Conservation (phyloP, 2,329 filamentous ascomycete genomes). For the Mycosphaerella sp. region DNA sequence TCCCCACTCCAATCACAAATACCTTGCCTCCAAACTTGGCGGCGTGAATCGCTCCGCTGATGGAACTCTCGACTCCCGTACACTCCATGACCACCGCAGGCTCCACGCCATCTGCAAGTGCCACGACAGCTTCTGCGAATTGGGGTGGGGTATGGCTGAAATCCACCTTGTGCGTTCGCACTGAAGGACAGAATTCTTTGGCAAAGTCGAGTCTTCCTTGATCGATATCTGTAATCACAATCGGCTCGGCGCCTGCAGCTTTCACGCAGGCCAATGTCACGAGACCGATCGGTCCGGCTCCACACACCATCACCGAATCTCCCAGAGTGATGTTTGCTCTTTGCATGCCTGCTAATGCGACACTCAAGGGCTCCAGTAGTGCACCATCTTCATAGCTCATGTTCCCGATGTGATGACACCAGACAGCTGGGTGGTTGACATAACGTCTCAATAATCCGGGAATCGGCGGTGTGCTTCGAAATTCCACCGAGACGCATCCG, state of each 20-base stretch:
- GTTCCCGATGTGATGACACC: conserved; percentile 93
- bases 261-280: conserved; percentile 78
- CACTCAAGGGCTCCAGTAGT: conserved; percentile 81
- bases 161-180: conserved; percentile 73
- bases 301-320: conserved; percentile 82
- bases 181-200: conserved; percentile 71
- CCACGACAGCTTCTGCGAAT: conserved; percentile 61
- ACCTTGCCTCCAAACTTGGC: conserved; percentile 95
- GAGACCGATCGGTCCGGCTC: conserved; percentile 88
- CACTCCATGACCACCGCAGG: conserved; percentile 82
- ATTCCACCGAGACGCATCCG: conserved; percentile 77
- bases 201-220: conserved; percentile 79
- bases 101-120: conserved; percentile 69
- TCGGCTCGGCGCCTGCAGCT: conserved; percentile 81
- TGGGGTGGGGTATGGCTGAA: conserved; percentile 60
- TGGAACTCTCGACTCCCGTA: conserved; percentile 87
- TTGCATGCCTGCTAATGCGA: conserved; percentile 83
- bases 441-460: conserved; percentile 83
- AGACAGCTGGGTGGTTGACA: conserved; percentile 87
- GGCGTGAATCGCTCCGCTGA: conserved; percentile 79
- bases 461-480: conserved; percentile 86
- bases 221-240: conserved; percentile 94
- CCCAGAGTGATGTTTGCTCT: conserved; percentile 73
- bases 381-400: conserved; percentile 91
- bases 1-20: conserved; percentile 92